Evolutionary conservation across 192 early-diverging fungal species (phyloP), one percentile per base, ranked within the genome.

Genomic region (Oehlia diaphana): DNA sequence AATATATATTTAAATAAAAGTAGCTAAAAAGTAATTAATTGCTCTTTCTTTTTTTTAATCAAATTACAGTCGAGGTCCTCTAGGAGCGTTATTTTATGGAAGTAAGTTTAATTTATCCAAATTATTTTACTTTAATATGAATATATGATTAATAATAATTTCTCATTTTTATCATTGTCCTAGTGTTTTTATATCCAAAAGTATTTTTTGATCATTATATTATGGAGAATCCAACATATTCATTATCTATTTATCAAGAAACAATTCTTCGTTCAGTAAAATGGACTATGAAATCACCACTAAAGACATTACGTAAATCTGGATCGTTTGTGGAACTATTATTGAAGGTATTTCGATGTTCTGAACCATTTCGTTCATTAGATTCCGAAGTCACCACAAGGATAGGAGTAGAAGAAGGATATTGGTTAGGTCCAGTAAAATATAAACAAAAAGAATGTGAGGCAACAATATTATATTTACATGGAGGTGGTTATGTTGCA

Each of bases 401-500:
- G 6, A 58, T 58, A 21, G 53, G 53, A 28, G 16, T 76, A n/a
- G 2, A 9, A 47, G n/a, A 63, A 23, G 74, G 74, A 1, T 64
- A 76, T 39, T 76, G 74, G 74, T 47, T 76, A 76, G 74, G 74
- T n/a, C 12, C 74, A 23, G n/a, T 63, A 4, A 35, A 6, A 9
- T 76, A 62, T 33, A 42, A 64, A 64, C 21, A 35, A 23, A 28
- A 31, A 63, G 9, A 23, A 14, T 9, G 37, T 37, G 61, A 76
- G 2, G 74, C 74, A 26, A 64, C 35, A 42, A 26, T 76, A 16
- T 76, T 76, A 37, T 76, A 76, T n/a, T 5, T 76, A 63, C 74
- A 76, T 9, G 74, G 74, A 42, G 74, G 74, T 23, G 61, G 61
- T 1, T 64, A 64, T 31, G 16, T 76, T n/a, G 16, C 74, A 13